Conservation (phyloP, 2,329 filamentous ascomycete species). For the Cladobotryum protrusum region DNA sequence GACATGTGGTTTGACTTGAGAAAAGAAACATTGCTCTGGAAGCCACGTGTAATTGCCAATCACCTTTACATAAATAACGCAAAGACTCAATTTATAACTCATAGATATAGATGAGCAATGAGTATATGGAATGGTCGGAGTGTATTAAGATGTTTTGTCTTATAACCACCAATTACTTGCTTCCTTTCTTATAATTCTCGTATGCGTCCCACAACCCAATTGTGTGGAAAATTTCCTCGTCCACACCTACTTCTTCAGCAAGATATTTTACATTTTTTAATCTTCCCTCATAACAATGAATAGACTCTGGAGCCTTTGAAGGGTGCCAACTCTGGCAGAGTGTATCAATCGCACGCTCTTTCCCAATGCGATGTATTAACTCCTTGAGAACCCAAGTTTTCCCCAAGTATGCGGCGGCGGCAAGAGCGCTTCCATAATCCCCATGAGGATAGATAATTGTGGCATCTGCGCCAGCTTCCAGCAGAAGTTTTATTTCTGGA, state of each 20-base stretch:
- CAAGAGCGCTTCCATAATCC: constrained; percentile 3
- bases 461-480: constrained; percentile 2
- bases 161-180: no score
- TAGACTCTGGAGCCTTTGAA: no score
- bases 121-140: no score
- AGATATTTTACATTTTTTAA: not conserved
- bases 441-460: not conserved
- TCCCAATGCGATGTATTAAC: not conserved
- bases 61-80: no score
- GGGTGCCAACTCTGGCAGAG: constrained; percentile 1
- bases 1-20: no score
- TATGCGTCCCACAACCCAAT: not conserved
- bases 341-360: not conserved
- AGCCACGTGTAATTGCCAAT: no score
- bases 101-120: no score
- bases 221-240: not conserved
- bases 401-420: constrained; percentile 1
- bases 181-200: no score
- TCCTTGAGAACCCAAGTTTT: not conserved
- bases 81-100: no score
- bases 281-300: not conserved
- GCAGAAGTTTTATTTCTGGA: not conserved
- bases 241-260: not conserved
- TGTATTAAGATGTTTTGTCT: no score
- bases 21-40: no score